phyloP scores from a whole-genome alignment of 805 yeast species.

The Metschnikowia kunwiensis region DNA sequence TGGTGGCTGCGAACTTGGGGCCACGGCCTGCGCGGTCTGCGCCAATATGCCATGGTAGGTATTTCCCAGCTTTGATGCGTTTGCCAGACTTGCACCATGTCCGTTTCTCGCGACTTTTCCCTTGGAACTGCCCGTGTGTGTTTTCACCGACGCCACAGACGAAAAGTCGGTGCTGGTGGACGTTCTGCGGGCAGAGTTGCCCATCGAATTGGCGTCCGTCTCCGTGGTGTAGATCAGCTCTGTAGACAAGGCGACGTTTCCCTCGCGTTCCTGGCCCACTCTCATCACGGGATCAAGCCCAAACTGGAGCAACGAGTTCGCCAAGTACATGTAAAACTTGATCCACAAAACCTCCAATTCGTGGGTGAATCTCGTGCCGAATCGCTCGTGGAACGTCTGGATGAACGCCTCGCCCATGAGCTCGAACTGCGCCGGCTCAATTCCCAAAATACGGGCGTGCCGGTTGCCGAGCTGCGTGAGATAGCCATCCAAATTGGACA shows the following conservation, averaged over 20 bases:
- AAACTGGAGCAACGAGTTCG: slow-evolving; percentile 62
- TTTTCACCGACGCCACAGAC: slow-evolving; percentile 4
- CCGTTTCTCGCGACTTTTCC: no score
- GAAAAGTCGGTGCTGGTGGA: slow-evolving; percentile 13
- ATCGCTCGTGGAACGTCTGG: slow-evolving; percentile 65
- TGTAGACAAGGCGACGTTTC: not conserved
- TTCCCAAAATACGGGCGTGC: slow-evolving; percentile 72
- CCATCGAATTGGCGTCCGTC: slow-evolving; percentile 10
- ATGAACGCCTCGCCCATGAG: slow-evolving; percentile 71
- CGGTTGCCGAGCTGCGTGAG: slow-evolving; percentile 65
- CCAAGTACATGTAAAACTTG: slow-evolving; percentile 61
- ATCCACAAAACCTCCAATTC: slow-evolving; percentile 72
- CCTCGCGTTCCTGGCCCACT: slow-evolving; percentile 8
- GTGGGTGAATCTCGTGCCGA: slow-evolving; percentile 49
- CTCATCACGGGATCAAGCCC: slow-evolving; percentile 50
- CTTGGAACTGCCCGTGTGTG: no score
- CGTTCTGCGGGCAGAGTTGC: slow-evolving; percentile 8
- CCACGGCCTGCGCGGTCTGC: not conserved
- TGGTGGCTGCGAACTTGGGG: not conserved
- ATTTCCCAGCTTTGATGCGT: not conserved
- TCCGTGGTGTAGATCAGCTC: slow-evolving; percentile 13
- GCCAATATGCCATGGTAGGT: not conserved
- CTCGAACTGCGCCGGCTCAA: slow-evolving; percentile 65
- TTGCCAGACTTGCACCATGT: no score
- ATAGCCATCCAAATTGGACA: slow-evolving; percentile 55